Evolutionary conservation across 768 basidiomycete species (phyloP).

Genomic region (Pholiota microspora): DNA sequence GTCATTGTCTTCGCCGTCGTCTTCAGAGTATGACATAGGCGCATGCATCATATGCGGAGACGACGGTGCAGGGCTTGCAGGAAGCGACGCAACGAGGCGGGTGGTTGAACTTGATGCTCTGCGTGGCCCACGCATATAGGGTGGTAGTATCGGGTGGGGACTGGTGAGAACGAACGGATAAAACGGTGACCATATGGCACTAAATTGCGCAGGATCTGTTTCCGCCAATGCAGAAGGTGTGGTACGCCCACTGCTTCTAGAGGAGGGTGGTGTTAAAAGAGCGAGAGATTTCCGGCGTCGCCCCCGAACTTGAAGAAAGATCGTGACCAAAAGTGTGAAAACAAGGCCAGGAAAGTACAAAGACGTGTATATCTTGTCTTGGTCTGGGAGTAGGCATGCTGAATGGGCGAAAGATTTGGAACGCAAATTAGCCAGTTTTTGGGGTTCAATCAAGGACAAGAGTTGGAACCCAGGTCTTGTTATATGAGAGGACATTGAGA

Average conservation of each 20-base stretch:
- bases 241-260: slow-evolving; percentile 23
- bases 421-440: slow-evolving; percentile 27
- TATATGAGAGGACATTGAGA: slow-evolving; percentile 75
- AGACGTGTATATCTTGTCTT: slow-evolving; percentile 53
- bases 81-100: slow-evolving; percentile 37
- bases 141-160: slow-evolving; percentile 36
- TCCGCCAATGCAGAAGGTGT: slow-evolving; percentile 20
- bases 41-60: slow-evolving; percentile 32
- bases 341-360: slow-evolving; percentile 66
- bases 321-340: slow-evolving; percentile 48
- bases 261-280: slow-evolving; percentile 26
- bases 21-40: slow-evolving; percentile 25
- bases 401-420: slow-evolving; percentile 53
- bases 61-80: slow-evolving; percentile 34
- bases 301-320: slow-evolving; percentile 40
- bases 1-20: slow-evolving; percentile 48
- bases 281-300: slow-evolving; percentile 24
- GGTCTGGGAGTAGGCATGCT: slow-evolving; percentile 81
- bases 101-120: slow-evolving; percentile 28
- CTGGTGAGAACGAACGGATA: slow-evolving; percentile 33
- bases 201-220: slow-evolving; percentile 32
- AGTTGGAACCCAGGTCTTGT: slow-evolving; percentile 82
- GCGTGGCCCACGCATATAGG: slow-evolving; percentile 39
- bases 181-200: slow-evolving; percentile 40
- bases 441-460: slow-evolving; percentile 54